Percentiles rank a stretch among this genome's conserved stretches.
phyloP scores from a whole-genome alignment of 768 basidiomycete genomes.

The Cystofilobasidium capitatum region DNA sequence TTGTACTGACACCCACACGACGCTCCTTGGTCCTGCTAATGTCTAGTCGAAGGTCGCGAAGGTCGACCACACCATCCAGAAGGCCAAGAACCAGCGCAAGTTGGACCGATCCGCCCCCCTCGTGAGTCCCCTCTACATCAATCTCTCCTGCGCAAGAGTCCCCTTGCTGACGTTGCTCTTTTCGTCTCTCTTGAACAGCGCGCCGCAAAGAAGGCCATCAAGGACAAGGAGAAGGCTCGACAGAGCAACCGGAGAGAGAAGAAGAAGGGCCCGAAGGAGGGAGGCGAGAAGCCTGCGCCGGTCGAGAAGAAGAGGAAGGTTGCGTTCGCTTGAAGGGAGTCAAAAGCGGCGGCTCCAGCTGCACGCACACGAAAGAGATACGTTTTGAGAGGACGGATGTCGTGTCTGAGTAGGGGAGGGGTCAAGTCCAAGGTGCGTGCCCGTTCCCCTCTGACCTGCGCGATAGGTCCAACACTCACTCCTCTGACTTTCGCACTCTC shows the following conservation, averaged over 20 bases:
- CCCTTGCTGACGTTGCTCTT: no score
- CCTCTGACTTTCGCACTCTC: no score
- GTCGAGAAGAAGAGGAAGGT: constrained; percentile 20
- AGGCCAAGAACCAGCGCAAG: constrained; percentile 23
- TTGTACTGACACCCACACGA: background rate
- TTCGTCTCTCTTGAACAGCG: background rate
- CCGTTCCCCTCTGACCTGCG: no score
- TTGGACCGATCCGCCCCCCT: constrained; percentile 25
- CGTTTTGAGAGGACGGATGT: no score
- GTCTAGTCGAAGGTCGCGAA: background rate
- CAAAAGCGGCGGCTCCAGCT: no score
- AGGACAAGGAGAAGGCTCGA: constrained; percentile 21
- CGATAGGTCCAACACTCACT: no score
- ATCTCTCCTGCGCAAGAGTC: background rate
- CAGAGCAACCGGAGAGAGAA: constrained; percentile 18
- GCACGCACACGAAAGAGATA: background rate
- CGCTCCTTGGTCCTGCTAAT: background rate
- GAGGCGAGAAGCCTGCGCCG: background rate
- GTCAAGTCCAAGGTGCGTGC: no score
- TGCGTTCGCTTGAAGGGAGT: constrained; percentile 15
- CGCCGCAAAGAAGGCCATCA: constrained; percentile 21
- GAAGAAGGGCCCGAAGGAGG: constrained; percentile 7
- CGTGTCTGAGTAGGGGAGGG: no score
- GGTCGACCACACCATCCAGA: constrained; percentile 1
- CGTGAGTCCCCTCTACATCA: background rate